Base-by-base conservation (phyloP, 1,139 yeast species). In the Barnettozyma hawaiiensis region DNA sequence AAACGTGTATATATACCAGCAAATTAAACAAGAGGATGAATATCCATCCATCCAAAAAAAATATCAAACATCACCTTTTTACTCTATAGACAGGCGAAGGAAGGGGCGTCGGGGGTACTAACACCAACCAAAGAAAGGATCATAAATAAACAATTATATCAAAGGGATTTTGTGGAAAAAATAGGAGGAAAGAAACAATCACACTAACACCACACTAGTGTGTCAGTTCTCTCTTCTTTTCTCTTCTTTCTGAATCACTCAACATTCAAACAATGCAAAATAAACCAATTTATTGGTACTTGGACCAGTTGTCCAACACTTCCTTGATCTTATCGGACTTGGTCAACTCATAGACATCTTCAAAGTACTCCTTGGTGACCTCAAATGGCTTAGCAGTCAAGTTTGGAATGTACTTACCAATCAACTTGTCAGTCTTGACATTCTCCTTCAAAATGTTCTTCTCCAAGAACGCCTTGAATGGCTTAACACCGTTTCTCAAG, bases 341-440 rank as follows among this genome's bases (percentile, higher is more conserved):
- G 36, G 99, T 92, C 67, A 92, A 77, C 47, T 81, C 76, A 66
- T 90, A 94, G 44, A 94, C 98, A 59, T 87, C 95, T 72, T 92
- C 83, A 73, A 92, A 92, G 72, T 92, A 92, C 65, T 90, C 97
- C 73, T 86, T 92, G 36, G 97, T 84, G 55, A 92, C 82, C 68
- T 85, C 82, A 65, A 92, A 92, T 56, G 99, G 98, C 70, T 82
- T 87, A 51, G 98, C 98, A 51, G 98, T 94, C 76, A 92, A 81
- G 75, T 92, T 92, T 54, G 99, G 99, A 75, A 92, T 89, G 69
- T 94, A 92, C 72, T 89, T 90, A 63, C 90, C 90, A 59, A 87
- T 81, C 70, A 92, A 77, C 64, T 87, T 87, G 51, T 92, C 85
- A 49, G 96, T 96, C 71, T 92, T 90, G 55, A 92, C 94, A 41